Percentiles rank a stretch among this genome's conserved stretches.
phyloP scores from a whole-genome alignment of 192 early-diverging fungal species.

The Obelidium mucronatum region DNA sequence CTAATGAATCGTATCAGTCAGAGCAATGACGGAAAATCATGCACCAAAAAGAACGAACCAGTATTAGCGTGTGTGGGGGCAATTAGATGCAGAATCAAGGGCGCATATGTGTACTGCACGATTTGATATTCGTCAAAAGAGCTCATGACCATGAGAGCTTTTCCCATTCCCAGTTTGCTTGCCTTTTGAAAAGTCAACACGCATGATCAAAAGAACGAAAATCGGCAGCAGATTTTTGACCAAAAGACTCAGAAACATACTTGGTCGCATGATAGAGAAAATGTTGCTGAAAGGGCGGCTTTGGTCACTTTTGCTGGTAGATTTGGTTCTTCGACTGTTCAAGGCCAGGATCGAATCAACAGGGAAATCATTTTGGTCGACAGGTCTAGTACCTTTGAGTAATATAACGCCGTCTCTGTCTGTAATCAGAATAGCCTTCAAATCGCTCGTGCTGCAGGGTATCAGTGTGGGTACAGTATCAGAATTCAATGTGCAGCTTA shows the following conservation, averaged over 20 bases:
- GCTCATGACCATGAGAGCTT: constrained; percentile 32
- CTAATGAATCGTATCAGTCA: neutral
- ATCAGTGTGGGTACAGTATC: neutral
- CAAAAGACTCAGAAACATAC: no score
- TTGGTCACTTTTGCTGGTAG: constrained; percentile 34
- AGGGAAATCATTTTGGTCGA: constrained; percentile 25
- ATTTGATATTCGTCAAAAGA: constrained; percentile 40
- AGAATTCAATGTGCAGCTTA: neutral
- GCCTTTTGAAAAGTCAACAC: neutral
- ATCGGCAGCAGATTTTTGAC: neutral
- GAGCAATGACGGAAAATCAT: neutral
- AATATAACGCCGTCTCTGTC: constrained; percentile 40
- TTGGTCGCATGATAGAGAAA: constrained; percentile 34
- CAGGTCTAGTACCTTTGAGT: constrained; percentile 25
- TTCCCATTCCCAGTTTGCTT: constrained; percentile 34
- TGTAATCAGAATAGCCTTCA: constrained; percentile 32
- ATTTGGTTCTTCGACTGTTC: constrained; percentile 28
- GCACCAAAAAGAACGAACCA: neutral
- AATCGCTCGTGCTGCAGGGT: constrained; percentile 9
- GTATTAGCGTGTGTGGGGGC: constrained; percentile 35
- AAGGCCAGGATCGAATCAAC: constrained; percentile 13
- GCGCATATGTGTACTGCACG: constrained; percentile 32
- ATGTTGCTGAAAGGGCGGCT: constrained; percentile 37
- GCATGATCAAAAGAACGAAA: neutral
- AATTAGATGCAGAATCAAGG: constrained; percentile 31